Base-by-base conservation (phyloP, 345 rosid species). In the Trapa bicornis region DNA sequence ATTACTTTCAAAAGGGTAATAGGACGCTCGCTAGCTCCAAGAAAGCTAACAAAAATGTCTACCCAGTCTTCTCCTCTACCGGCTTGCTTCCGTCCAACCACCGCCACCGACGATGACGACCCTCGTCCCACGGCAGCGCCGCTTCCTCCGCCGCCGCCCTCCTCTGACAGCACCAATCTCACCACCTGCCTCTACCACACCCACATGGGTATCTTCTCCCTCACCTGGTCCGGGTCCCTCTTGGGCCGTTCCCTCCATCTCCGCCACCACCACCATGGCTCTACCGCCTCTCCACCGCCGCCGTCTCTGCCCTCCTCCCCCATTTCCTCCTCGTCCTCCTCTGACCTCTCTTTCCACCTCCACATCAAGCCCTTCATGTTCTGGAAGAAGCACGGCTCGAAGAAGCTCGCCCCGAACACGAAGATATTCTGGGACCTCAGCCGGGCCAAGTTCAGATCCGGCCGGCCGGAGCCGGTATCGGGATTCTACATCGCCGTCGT, bases 351-450 rank as follows among this genome's bases (percentile, higher is more conserved):
- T 57, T 94, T 89, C 68, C 86, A 85, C 45, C 90, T 94, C 72
- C 84, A 77, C 56, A 67, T 89, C 63, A 91, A 86, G 70, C 87
- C 89, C 67, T 77, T 86, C 37, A 33, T 81, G 57, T 94, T 94
- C 68, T 94, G 99, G 97, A 86, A 78, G 70, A 94, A 78, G 72
- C 78, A 78, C 10, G 99, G 99, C 61, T 85, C 88, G 75, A 89
- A 79, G 67, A 79, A 69, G 57, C 75, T 91, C 68, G n/a, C 17
- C 47, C 3, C 75, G 12, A n/a, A 37, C 12, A 32, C 86, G 67
- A 84, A 77, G 52, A 74, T 94, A 76, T 85, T 78, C 17, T 94
- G 97, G 97, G 96, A 94, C 70, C 79, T 94, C 7, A 77, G 93
- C 14, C 70, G 80, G 33, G 96, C 92, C 33, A 86, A 79, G 74